Evolutionary conservation across 352 stramenopile species (phyloP), one percentile per base, ranked within the genome.

Genomic region (Globisporangium megalacanthum): DNA sequence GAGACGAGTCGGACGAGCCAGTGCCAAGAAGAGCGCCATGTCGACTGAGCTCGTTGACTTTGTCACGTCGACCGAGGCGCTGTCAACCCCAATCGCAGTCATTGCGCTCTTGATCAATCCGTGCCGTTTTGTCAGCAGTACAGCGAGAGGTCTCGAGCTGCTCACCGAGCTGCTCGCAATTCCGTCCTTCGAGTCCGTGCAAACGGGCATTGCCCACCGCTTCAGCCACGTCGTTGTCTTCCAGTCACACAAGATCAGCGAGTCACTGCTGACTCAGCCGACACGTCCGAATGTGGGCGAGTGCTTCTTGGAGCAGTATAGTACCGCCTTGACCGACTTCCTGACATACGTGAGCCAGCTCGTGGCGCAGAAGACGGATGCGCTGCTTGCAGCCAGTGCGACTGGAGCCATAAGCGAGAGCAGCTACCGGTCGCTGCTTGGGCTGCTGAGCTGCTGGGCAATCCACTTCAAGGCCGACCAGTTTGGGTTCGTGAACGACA

Each of bases 181-280:
- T 1, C 54, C 74, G 5, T 69, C 73, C 1, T 75, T 79, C 42
- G 75, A 79, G 29, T 74, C 75, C 0, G 79, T 83, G 3, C 65
- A 75, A 56, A 64, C 69, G 0, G 75, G 91, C 36, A 52, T 92
- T 14, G 58, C 86, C 17, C 54, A 83, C 8, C 69, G 79, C 49
- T 37, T 89, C 2, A 68, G 72, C n/a, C 70, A 80, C 45, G 68
- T 79, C 4, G 70, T 92, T 41, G 67, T 73, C 4, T 81, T 81
- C n/a, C 54, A 67, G 14, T 29, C 58, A 0, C 35, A 58, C n/a
- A 11, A 25, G 13, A 29, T 54, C 33, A 42, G 48, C 17, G 17
- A 13, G 3, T 56, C 25, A 31, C 19, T 52, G 29, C 49, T 54
- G n/a, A 44, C 46, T 14, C 33, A 29, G 29, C 29, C 45, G 6